Evolutionary conservation across 2,329 filamentous ascomycete species (phyloP), one percentile per base, ranked within the genome.

Genomic region (Hypocreales sp.): DNA sequence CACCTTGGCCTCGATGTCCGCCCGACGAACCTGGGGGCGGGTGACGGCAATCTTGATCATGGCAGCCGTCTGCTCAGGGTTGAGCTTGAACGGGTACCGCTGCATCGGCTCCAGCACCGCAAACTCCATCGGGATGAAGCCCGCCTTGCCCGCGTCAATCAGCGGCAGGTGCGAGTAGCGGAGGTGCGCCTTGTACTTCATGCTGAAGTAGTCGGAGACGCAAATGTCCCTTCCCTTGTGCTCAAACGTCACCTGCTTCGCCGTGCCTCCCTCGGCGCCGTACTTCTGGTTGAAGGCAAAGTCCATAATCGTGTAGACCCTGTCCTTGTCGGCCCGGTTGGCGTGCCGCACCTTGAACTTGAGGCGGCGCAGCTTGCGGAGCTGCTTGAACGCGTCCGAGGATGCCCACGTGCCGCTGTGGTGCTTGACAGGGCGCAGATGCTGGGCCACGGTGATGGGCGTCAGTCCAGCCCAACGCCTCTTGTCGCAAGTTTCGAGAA

Each of bases 31-130:
- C 0, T 49, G 47, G 0, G 90, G 90, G 1, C 76, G 67, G 5
- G 79, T 82, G 5, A 93, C 87, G 0, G 87, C 86, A 41, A 87
- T 83, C 50, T 79, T 87, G 58, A 98, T 94, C 90, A 98, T 98
- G 5, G 66, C 55, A 0, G 76, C 58, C 0, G 87, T 94, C 55
- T 92, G 63, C 0, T 54, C 46, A 0, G 64, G 58, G 28, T 64
- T 64, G 2, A 79, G 47, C 49, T 79, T 79, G 53, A 58, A 76
- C 0, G 58, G 56, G 36, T 76, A 80, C 0, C 67, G 58, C 45
- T 79, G 73, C 44, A 69, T 62, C 0, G 56, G 48, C 20, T 58
- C 41, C 6, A 73, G 37, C 7, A 53, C 50, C 29, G 67, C 70
- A 4, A 72, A 46, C 38, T 79, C 75, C 53, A 78, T 64, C 0